Evolutionary conservation across 192 early-diverging fungal genomes (phyloP).

Genomic region (Oehlia diaphana): DNA sequence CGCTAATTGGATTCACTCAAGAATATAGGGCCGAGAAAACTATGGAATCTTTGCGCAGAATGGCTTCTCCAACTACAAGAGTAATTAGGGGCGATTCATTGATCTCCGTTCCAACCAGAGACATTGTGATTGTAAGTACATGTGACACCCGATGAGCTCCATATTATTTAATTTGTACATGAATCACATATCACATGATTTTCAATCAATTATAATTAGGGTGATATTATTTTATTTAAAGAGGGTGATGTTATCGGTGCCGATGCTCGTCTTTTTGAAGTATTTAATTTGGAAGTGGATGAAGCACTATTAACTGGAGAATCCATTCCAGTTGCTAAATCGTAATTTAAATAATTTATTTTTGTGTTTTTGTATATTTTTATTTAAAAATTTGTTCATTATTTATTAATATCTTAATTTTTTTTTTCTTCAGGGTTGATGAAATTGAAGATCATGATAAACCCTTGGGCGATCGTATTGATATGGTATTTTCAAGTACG

Average conservation of each 20-base stretch:
- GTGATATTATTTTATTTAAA: constrained; percentile 90
- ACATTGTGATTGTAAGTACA: constrained; percentile 68
- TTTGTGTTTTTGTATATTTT: too few relatives aligned
- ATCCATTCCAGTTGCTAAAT: constrained; percentile 78
- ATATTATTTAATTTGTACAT: too few relatives aligned
- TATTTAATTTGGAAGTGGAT: constrained; percentile 88
- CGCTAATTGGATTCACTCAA: constrained; percentile 89
- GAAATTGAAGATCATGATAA: constrained; percentile 66
- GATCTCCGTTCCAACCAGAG: constrained; percentile 70
- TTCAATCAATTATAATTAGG: not conserved
- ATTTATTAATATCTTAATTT: too few relatives aligned
- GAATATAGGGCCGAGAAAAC: constrained; percentile 93
- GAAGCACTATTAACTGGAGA: constrained; percentile 95
- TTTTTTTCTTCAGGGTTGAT: constrained; percentile 35
- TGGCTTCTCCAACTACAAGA: constrained; percentile 53
- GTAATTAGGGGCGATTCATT: constrained; percentile 84
- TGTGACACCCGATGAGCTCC: too few relatives aligned
- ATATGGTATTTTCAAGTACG: constrained; percentile 89
- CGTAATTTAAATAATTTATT: constrained; percentile 19
- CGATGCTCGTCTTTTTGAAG: constrained; percentile 81
- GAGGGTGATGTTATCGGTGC: constrained; percentile 94
- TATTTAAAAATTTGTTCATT: not conserved
- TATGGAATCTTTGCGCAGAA: constrained; percentile 85
- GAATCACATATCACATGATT: too few relatives aligned
- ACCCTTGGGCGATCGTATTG: constrained; percentile 89